Base-by-base conservation (phyloP, 2,329 filamentous ascomycete genomes). In the Botrytis paeoniae region DNA sequence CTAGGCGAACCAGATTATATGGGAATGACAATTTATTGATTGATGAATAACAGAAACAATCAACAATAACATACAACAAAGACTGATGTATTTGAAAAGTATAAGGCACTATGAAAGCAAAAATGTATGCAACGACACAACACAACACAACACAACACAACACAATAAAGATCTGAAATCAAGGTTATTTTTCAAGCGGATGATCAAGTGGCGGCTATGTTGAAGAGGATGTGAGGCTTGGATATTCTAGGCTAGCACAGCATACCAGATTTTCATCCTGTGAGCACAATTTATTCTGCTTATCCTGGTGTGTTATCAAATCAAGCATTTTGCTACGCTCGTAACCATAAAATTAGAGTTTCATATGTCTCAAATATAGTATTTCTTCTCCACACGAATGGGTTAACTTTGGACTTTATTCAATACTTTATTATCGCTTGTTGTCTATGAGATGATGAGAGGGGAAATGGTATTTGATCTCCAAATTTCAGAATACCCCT, bases 181-280 rank as follows among this genome's bases (percentile, higher is more conserved):
- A 41, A n/a, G 60, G 39, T 29, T 20, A 29, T 41, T 18, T 8
- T 62, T 10, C 60, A 39, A 62, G 60, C 60, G 39, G 60, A 62
- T 54, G 48, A 61, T 61, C 59, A 18, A 62, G 60, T 62, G 60
- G 60, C 60, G 60, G 60, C 60, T 62, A 62, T 41, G 60, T 62
- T n/a, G 35, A 62, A n/a, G 60, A 62, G 35, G 60, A 61, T 22
- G 43, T 45, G 32, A 39, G 59, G 59, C 59, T 61, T 61, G 59
- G 32, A 37, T 37, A 4, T 61, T 61, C 59, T 61, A 61, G 59
- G 59, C 32, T 39, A n/a, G 35, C 9, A 25, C 22, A 8, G 25
- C 48, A 51, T 16, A 16, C 25, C 32, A 60, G 59, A 60, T 60
- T 60, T 60, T 37, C 59, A 61, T 61, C 59, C 32, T 61, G 35